phyloP scores from a whole-genome alignment of 2,329 filamentous ascomycete species.

The Aspergillus fijiensis region DNA sequence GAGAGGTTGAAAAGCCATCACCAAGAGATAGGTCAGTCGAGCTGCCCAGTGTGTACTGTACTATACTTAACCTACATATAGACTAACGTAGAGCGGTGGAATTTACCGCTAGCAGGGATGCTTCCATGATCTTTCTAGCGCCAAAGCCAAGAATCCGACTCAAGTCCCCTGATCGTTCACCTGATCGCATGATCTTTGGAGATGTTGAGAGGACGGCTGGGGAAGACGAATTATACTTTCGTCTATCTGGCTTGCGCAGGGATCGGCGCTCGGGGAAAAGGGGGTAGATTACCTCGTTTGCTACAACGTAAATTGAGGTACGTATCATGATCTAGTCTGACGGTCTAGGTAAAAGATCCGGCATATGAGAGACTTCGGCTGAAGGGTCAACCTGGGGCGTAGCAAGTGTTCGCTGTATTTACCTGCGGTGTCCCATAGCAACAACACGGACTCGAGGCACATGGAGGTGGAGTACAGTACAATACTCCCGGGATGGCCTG shows the following conservation, averaged over 20 bases:
- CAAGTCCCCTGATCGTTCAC: neutral
- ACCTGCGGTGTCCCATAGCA: neutral
- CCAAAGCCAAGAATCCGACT: constrained; percentile 27
- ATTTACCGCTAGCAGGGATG: constrained; percentile 17
- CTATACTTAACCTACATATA: neutral
- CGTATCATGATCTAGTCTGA: neutral
- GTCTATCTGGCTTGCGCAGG: constrained; percentile 1
- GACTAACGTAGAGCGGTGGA: constrained; percentile 17
- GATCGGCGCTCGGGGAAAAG: constrained; percentile 8
- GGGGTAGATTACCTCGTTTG: neutral
- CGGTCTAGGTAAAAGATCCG: neutral
- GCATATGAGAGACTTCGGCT: neutral
- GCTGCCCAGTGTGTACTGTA: neutral
- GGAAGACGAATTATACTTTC: neutral
- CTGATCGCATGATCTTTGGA: constrained; percentile 2
- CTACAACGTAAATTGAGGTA: neutral
- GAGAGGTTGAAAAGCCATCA: neutral
- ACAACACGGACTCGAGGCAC: neutral
- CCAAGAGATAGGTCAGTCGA: constrained; percentile 7
- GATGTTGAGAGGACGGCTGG: neutral
- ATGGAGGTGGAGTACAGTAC: neutral
- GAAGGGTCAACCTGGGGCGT: neutral
- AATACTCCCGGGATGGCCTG: neutral
- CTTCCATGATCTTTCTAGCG: constrained; percentile 37
- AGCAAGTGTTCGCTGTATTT: neutral